Base-by-base conservation (phyloP, 495 filamentous ascomycete genomes). In the Pyrenopolyporus hunteri region DNA sequence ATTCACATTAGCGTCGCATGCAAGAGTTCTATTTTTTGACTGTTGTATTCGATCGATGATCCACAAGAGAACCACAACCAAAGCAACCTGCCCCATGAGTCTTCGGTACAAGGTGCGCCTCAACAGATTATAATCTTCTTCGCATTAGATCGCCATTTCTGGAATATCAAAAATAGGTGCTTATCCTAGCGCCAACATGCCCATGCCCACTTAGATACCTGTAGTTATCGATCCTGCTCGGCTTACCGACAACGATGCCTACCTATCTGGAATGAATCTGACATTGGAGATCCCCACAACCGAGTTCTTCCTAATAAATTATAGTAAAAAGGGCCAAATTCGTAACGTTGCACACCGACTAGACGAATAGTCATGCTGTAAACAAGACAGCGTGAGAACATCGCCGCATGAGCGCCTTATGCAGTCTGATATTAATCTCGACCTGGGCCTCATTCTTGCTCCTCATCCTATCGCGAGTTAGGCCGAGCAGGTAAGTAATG, bases 321-420 rank as follows among this genome's bases (percentile, higher is more conserved):
- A 37, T 33, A 31, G 28, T 16, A 7, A 36, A 5, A 51, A 35
- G 39, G 14, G 13, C 14, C 16, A 14, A 35, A 47, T 42, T 42
- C 9, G 37, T 22, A 42, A 42, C 62, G 62, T 65, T 60, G 56
- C 56, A 59, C 56, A 17, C 37, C 25, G 16, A 55, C 20, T 32
- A 23, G 9, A 39, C 17, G 36, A 54, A 32, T 44, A 4, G 6
- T 22, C 23, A 23, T 35, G 14, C 22, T 28, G n/a, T 25, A 23
- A 57, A 33, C 2, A 28, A 11, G 42, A 39, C 47, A 26, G 4
- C 29, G 32, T 49, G 40, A 49, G 1, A 32, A 19, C 11, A 23
- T 37, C 17, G 55, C 46, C 39, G 35, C 32, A 46, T 49, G 20
- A 22, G 51, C 22, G 5, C 29, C 46, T 49, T 11, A 28, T 44